phyloP scores from a whole-genome alignment of 768 basidiomycete genomes.

The Hirschioporus abietinus region DNA sequence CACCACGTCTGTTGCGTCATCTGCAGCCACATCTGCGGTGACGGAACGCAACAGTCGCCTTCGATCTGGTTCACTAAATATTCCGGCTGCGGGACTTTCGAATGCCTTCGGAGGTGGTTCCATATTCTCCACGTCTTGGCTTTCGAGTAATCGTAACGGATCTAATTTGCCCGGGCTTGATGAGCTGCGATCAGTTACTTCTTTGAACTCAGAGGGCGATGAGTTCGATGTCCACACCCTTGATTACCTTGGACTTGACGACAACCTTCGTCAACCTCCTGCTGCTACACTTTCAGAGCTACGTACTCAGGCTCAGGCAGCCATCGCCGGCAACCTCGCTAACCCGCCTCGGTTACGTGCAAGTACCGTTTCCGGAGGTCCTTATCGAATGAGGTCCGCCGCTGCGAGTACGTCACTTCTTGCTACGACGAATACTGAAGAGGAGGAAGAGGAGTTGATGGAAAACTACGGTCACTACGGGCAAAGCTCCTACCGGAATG shows the following conservation, averaged over 20 bases:
- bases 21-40: slow-evolving; percentile 44
- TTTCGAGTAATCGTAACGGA: slow-evolving; percentile 54
- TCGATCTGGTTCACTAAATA: slow-evolving; percentile 87
- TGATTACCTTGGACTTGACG: slow-evolving; percentile 94
- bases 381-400: slow-evolving; percentile 70
- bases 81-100: slow-evolving; percentile 69
- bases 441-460: slow-evolving; percentile 73
- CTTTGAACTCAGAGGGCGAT: slow-evolving; percentile 74
- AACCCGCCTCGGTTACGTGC: slow-evolving; percentile 80
- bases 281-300: slow-evolving; percentile 87
- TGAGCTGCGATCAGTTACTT: slow-evolving; percentile 75
- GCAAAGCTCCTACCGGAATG: slow-evolving; percentile 57
- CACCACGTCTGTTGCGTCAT: slow-evolving; percentile 61
- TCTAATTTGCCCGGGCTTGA: slow-evolving; percentile 65
- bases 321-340: slow-evolving; percentile 77
- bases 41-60: slow-evolving; percentile 76
- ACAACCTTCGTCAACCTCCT: slow-evolving; percentile 64
- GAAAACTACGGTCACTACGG: slow-evolving; percentile 50
- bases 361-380: slow-evolving; percentile 81
- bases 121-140: slow-evolving; percentile 89
- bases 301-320: slow-evolving; percentile 85
- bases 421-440: slow-evolving; percentile 54
- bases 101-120: slow-evolving; percentile 81
- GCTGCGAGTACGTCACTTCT: slow-evolving; percentile 51
- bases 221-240: slow-evolving; percentile 92